Conservation (phyloP, 1,284 basidiomycete species). For the Trametes polyzona region DNA sequence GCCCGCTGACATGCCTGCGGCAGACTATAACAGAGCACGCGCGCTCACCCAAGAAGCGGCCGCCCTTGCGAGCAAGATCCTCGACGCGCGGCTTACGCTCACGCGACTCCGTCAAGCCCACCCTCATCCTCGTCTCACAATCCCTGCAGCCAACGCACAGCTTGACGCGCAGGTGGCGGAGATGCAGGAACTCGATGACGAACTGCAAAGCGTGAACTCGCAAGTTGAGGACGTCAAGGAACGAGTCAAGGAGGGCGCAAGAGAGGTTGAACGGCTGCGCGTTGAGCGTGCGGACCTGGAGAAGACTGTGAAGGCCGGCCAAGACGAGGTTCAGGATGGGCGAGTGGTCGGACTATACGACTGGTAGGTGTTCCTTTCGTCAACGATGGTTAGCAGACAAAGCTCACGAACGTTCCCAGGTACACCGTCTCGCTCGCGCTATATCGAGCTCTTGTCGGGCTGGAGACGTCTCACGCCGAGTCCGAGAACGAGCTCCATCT, state of each 20-base stretch:
- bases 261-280: conserved; percentile 66
- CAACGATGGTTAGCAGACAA: not conserved
- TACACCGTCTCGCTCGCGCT: conserved; percentile 67
- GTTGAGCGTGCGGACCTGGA: conserved; percentile 72
- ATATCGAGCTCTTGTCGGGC: conserved; percentile 63
- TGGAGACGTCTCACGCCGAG: conserved; percentile 59
- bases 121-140: conserved; percentile 77
- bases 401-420: conserved; percentile 45
- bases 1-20: not conserved
- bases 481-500: conserved; percentile 79
- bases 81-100: conserved; percentile 78
- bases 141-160: conserved; percentile 68
- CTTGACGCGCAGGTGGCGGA: conserved; percentile 72
- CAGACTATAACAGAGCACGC: conserved; percentile 64
- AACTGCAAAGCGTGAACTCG: conserved; percentile 47
- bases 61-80: conserved; percentile 70
- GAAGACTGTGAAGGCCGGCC: conserved; percentile 61
- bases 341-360: conserved; percentile 67
- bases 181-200: conserved; percentile 74
- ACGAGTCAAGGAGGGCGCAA: conserved; percentile 56
- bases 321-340: conserved; percentile 68
- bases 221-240: conserved; percentile 59
- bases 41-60: conserved; percentile 58
- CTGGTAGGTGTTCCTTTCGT: conserved; percentile 50
- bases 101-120: conserved; percentile 79